A percentile compares a stretch with the other conserved stretches of the same genome.
These are phyloP conservation scores for Bryum argenteum DNA, from an alignment of 225 moss, liverwort and hornwort genomes.

Conservation along the genomic window DNA sequence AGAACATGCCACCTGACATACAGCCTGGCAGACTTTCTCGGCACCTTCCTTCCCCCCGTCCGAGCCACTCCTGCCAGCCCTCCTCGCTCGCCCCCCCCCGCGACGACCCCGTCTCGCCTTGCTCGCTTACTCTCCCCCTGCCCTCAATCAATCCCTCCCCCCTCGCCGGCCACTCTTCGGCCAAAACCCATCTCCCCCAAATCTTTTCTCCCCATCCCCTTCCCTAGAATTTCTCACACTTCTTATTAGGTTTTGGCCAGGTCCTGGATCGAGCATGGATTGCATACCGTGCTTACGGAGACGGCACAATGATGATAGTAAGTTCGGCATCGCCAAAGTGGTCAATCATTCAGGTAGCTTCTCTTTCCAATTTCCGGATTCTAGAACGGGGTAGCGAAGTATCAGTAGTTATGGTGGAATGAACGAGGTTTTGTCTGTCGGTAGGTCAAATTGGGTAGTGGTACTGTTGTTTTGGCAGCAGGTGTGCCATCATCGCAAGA, in stretches of 20 bases:
- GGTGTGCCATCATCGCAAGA: constrained; percentile 48
- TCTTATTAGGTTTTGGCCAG: too few relatives aligned
- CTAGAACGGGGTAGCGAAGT: too few relatives aligned
- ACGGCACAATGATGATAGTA: constrained; percentile 28
- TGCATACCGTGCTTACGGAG: constrained; percentile 54
- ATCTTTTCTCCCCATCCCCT: background rate
- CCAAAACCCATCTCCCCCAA: background rate
- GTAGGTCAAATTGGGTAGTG: constrained; percentile 11
- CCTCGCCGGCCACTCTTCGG: constrained; percentile 13
- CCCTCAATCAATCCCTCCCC: background rate
- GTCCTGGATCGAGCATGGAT: constrained; percentile 24
- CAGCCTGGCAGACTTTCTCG: constrained; percentile 11
- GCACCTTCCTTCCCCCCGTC: background rate
- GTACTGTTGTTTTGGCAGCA: constrained; percentile 9
- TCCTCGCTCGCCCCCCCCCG: background rate
- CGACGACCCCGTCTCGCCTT: constrained; percentile 11
- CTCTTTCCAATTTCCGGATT: background rate
- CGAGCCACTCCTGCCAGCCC: background rate
- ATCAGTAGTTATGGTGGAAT: too few relatives aligned
- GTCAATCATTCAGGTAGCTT: constrained; percentile 39
- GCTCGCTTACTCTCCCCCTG: background rate
- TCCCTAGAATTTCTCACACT: background rate
- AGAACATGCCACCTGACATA: background rate
- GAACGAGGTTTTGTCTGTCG: constrained; percentile 24
- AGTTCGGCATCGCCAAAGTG: constrained; percentile 46